Base-by-base conservation (phyloP, 306 rosid genomes). In the Citrullus mucosospermus region DNA sequence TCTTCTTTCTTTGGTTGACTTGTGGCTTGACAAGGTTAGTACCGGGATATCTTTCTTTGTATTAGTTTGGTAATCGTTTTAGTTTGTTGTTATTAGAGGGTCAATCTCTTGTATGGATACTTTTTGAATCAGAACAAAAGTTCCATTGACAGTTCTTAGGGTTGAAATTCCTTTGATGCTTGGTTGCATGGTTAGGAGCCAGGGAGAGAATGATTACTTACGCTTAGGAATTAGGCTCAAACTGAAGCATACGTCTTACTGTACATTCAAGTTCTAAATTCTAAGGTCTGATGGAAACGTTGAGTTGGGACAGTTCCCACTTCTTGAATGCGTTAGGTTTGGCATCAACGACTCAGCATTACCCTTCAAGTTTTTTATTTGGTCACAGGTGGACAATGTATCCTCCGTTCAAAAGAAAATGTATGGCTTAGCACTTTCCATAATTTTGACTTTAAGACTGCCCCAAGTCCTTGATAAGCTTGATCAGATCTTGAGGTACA, bases 11-110 rank as follows among this genome's bases (percentile, higher is more conserved):
- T 89, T 94, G 80, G 94, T 90, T 82, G 97, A 94, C 82, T 41
- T 94, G 81, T 94, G 98, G 98, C 90, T 94, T 74, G 98, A 94
- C 85, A 90, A 94, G 98, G 98, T 94, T 80, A 78, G 92, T 85
- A 41, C 13, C 43, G 3, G 55, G 39, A 60, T 34, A 63, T 63
- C 46, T 63, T 36, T 61, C 43, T 30, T 25, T 28, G 18, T 11
- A 13, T 58, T 58, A 58, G 63, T 9, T 58, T 58, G 32, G 13
- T 58, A 58, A 58, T 58, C 13, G 6, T 28, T 59, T 62, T 62
- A 62, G 46, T 34, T 38, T 30, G 67, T 32, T 32, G 71, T 63
- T 34, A 15, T 63, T 63, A 62, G 22, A 63, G 46, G 71, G 71
- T 32, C 16, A 0, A 6, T 63, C 13, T 63, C 44, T 16, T 36